phyloP scores from a whole-genome alignment of 768 basidiomycete genomes.

The Pleurotus giganteus region DNA sequence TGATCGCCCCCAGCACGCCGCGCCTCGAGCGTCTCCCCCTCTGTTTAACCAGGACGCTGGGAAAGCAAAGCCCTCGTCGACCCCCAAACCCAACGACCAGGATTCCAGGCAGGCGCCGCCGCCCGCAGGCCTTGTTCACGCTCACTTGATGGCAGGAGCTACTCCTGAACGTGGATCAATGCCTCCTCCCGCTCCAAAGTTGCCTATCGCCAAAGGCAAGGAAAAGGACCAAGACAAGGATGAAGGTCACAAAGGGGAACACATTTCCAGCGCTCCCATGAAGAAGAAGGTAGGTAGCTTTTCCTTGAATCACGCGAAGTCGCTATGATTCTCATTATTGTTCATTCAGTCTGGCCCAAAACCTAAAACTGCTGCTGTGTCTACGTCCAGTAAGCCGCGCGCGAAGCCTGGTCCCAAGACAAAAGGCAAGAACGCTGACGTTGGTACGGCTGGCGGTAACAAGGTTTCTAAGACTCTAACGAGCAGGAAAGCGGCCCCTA shows the following conservation, averaged over 20 bases:
- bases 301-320: background rate
- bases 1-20: conserved; percentile 28
- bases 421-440: conserved; percentile 23
- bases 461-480: conserved; percentile 21
- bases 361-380: conserved; percentile 20
- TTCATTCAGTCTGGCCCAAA: conserved; percentile 14
- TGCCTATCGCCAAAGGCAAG: conserved; percentile 23
- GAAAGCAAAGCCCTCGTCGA: conserved; percentile 9
- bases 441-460: conserved; percentile 16
- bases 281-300: conserved; percentile 47
- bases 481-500: conserved; percentile 35
- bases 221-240: conserved; percentile 23
- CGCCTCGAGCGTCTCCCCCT: conserved; percentile 12
- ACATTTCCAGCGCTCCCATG: conserved; percentile 21
- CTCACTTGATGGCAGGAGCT: conserved; percentile 16
- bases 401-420: conserved; percentile 30
- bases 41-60: conserved; percentile 5
- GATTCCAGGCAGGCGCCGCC: conserved; percentile 14
- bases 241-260: conserved; percentile 18
- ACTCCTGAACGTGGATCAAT: conserved; percentile 53
- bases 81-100: background rate
- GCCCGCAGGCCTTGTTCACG: conserved; percentile 8
- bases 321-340: background rate
- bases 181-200: conserved; percentile 47
- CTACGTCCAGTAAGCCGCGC: conserved; percentile 24